Percentiles rank a stretch among this genome's conserved stretches.
phyloP scores from a whole-genome alignment of 306 rosid species.

The Macrotyloma uniflorum region DNA sequence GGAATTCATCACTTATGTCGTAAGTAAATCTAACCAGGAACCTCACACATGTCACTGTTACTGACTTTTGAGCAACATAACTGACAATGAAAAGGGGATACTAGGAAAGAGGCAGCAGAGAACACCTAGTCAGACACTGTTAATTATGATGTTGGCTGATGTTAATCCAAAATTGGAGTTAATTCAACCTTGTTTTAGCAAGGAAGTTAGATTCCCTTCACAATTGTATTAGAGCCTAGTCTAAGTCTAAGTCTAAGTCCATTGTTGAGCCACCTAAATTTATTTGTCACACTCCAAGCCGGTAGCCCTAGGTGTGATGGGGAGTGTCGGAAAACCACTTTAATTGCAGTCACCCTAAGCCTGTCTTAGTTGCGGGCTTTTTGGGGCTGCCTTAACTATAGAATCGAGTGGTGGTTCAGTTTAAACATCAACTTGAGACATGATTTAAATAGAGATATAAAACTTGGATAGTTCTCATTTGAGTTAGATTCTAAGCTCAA shows the following conservation, averaged over 20 bases:
- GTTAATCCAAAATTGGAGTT: conserved; percentile 19
- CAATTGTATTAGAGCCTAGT: background rate
- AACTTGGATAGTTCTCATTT: background rate
- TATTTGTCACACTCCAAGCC: no score
- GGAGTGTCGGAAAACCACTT: background rate
- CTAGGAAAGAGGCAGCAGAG: background rate
- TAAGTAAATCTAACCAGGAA: background rate
- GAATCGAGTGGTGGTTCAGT: background rate
- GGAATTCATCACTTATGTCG: background rate
- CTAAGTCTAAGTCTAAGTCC: no score
- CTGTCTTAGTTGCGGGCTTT: background rate
- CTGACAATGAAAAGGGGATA: background rate
- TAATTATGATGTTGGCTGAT: background rate
- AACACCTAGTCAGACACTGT: background rate
- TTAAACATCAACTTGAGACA: background rate
- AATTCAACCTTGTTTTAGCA: background rate
- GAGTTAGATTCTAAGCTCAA: background rate
- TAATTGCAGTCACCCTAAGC: no score
- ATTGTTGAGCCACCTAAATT: background rate
- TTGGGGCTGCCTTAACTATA: no score
- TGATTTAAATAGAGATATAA: background rate
- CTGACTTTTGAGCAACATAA: background rate
- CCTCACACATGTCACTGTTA: background rate
- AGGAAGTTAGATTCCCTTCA: background rate
- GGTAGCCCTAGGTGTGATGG: background rate